Evolutionary conservation across 1,284 basidiomycete genomes (phyloP), one percentile per base, ranked within the genome.

Genomic region (Ceratobasidium sp.): DNA sequence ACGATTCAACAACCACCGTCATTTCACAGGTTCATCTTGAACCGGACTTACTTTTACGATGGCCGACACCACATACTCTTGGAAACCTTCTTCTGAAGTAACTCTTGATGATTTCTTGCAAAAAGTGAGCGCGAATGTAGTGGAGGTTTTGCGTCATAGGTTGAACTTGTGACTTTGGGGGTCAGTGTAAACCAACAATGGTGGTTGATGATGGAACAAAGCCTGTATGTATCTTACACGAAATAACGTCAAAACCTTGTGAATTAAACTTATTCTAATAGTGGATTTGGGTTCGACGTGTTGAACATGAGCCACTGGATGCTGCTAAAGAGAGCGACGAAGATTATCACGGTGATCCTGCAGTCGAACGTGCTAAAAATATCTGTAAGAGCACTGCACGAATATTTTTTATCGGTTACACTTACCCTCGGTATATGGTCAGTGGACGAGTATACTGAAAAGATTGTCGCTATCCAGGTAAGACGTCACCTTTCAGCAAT

Each of bases 111-210:
- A 67, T 21, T 67, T 54, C 44, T 23, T 67, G 41, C 49, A 67
- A 52, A 67, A 67, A 50, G 64, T 67, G 44, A n/a, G n/a, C n/a
- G n/a, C n/a, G n/a, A n/a, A n/a, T n/a, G n/a, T n/a, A n/a, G n/a
- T n/a, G n/a, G n/a, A n/a, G n/a, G n/a, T n/a, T n/a, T n/a, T n/a
- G n/a, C n/a, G n/a, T n/a, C n/a, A n/a, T n/a, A n/a, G n/a, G n/a
- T n/a, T n/a, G n/a, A n/a, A n/a, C n/a, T n/a, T n/a, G n/a, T n/a
- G n/a, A n/a, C n/a, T n/a, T n/a, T n/a, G n/a, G n/a, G n/a, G n/a
- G n/a, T n/a, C 74, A 91, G 90, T 89, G 87, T 75, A 89, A 85
- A 73, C 90, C 90, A 0, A 91, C 89, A 23, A 89, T 91, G 89
- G 87, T 91, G 7, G 87, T 90, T 75, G 87, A 91, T 78, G 89